phyloP scores from a whole-genome alignment of 2,329 filamentous ascomycete genomes.

The Ophiostoma fasciatum region DNA sequence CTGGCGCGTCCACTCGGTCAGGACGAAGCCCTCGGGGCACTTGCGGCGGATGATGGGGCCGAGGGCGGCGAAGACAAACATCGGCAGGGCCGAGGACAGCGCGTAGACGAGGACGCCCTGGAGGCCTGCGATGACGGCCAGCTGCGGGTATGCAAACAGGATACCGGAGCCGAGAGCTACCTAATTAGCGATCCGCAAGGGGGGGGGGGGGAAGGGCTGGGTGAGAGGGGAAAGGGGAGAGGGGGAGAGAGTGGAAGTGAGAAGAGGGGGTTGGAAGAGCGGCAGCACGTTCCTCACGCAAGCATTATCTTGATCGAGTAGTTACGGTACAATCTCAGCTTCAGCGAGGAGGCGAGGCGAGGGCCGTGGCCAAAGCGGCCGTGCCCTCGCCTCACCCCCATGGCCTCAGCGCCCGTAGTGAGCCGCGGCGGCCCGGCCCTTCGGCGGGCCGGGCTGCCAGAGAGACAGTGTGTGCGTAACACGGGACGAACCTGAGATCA shows the following conservation, averaged over 20 bases:
- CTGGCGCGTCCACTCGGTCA: constrained; percentile 74
- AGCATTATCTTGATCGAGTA: constrained; percentile 99
- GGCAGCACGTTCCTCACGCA: constrained; percentile 97
- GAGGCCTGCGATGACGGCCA: constrained; percentile 63
- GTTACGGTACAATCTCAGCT: constrained; percentile 92
- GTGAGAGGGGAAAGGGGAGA: constrained; percentile 8
- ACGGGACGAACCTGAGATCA: constrained; percentile 9
- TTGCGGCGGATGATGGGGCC: constrained; percentile 66
- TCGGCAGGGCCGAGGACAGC: constrained; percentile 53
- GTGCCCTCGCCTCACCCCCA: constrained; percentile 10
- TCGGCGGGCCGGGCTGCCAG: neutral
- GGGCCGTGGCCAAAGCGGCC: too few relatives aligned
- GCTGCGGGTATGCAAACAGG: constrained; percentile 67
- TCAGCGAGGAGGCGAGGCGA: constrained; percentile 24
- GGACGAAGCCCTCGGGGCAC: constrained; percentile 69
- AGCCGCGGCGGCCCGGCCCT: constrained; percentile 45
- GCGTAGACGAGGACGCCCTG: constrained; percentile 69
- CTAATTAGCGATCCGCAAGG: constrained; percentile 25
- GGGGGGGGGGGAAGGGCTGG: constrained; percentile 5
- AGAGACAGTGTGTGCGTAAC: constrained; percentile 8
- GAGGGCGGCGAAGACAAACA: constrained; percentile 59
- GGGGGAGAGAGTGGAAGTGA: neutral
- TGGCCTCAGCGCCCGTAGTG: constrained; percentile 75
- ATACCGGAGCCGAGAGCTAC: constrained; percentile 72
- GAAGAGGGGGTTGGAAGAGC: constrained; percentile 31